Evolutionary conservation across 208 protist genomes (phyloP).

Genomic region (Naegleria fowleri): DNA sequence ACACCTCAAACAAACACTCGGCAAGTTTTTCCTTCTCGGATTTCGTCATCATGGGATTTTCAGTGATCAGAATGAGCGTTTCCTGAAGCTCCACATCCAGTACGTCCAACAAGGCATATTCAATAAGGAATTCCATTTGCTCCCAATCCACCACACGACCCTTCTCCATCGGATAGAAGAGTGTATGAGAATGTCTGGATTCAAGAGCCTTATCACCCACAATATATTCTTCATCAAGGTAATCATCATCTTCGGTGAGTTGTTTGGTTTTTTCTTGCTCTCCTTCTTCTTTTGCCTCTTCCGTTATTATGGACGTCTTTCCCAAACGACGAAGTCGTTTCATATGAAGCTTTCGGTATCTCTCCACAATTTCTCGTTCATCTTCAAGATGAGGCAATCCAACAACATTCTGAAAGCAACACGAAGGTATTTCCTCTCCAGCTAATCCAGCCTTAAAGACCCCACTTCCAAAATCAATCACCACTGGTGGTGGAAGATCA

Average conservation of each 20-base stretch:
- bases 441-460: conserved; percentile 55
- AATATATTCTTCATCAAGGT: conserved; percentile 31
- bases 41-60: conserved; percentile 32
- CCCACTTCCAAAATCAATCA: conserved; percentile 40
- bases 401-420: conserved; percentile 50
- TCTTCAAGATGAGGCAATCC: conserved; percentile 34
- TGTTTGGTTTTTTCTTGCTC: neutral
- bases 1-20: conserved; percentile 46
- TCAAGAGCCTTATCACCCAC: conserved; percentile 60
- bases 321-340: neutral
- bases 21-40: conserved; percentile 40
- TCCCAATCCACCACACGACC: conserved; percentile 42
- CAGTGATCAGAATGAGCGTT: conserved; percentile 37
- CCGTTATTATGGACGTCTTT: neutral
- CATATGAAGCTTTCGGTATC: neutral
- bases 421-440: conserved; percentile 49
- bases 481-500: conserved; percentile 16
- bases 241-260: neutral
- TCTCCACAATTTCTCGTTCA: neutral
- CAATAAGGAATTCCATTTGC: conserved; percentile 36
- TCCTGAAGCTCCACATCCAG: conserved; percentile 35
- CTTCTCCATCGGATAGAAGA: conserved; percentile 12
- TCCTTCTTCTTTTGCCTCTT: neutral
- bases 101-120: conserved; percentile 36
- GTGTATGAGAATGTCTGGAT: conserved; percentile 28